Percentiles rank a stretch among this genome's conserved stretches.
phyloP scores from a whole-genome alignment of 371 early-diverging fungal genomes.

The Mortierella polycephala region DNA sequence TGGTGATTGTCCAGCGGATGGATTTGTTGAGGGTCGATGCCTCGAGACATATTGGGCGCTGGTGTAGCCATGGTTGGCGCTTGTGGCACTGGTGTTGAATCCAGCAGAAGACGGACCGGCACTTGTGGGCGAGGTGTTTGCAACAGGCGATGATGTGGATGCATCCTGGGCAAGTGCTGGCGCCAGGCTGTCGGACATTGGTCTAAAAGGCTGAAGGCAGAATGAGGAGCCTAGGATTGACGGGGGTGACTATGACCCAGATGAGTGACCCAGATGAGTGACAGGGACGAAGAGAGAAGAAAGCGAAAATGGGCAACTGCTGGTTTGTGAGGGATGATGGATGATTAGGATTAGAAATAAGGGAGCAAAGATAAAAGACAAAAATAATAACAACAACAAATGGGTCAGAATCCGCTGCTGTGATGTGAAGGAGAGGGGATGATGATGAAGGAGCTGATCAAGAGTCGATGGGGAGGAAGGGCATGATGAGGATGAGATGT shows the following conservation, averaged over 20 bases:
- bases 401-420: background rate
- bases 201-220: background rate
- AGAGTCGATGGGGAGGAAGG: background rate
- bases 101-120: constrained; percentile 14
- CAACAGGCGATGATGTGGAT: constrained; percentile 18
- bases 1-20: constrained; percentile 18
- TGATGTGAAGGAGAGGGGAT: background rate
- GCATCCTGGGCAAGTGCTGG: constrained; percentile 29
- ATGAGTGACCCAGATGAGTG: background rate
- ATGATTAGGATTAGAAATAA: background rate
- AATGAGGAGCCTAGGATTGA: background rate
- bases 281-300: background rate
- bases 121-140: constrained; percentile 2
- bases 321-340: background rate
- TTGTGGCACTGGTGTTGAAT: constrained; percentile 17
- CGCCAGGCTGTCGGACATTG: constrained; percentile 49
- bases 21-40: constrained; percentile 33
- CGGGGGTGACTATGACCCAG: background rate
- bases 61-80: constrained; percentile 52
- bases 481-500: constrained; percentile 4
- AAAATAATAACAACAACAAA: too few species aligned
- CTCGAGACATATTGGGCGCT: constrained; percentile 53
- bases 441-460: constrained; percentile 1
- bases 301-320: background rate
- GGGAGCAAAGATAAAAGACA: too few species aligned